These are phyloP conservation scores for Austroboletus novae-zelandiae DNA, from an alignment of 1,284 basidiomycete genomes.

Conservation along the genomic window DNA sequence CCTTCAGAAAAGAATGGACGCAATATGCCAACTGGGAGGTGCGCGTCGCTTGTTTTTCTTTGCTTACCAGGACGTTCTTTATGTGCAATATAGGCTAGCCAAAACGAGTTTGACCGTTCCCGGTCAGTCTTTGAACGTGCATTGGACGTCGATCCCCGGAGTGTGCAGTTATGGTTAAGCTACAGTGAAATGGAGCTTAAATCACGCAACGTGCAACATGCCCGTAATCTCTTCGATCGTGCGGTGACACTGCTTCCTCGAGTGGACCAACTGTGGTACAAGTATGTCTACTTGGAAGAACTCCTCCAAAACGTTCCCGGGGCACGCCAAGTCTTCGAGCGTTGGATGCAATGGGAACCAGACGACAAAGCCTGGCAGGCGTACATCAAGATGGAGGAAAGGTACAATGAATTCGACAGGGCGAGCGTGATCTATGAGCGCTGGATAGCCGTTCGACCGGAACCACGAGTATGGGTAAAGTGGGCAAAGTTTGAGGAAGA, in stretches of 20 bases:
- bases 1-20: constrained; percentile 71
- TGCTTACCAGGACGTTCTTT: not conserved
- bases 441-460: constrained; percentile 91
- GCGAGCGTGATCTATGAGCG: constrained; percentile 94
- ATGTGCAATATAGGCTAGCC: constrained; percentile 66
- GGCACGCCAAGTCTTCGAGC: constrained; percentile 95
- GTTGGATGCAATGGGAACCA: constrained; percentile 99
- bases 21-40: constrained; percentile 85
- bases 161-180: constrained; percentile 88
- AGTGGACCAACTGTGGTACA: constrained; percentile 96
- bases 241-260: constrained; percentile 95
- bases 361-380: constrained; percentile 99
- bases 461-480: constrained; percentile 95
- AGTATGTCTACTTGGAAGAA: constrained; percentile 98
- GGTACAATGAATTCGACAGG: constrained; percentile 90
- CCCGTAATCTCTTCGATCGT: constrained; percentile 95
- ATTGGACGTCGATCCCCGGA: constrained; percentile 90
- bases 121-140: constrained; percentile 97
- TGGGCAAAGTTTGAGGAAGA: constrained; percentile 99
- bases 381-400: constrained; percentile 95
- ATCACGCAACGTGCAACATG: constrained; percentile 94
- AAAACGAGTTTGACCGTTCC: constrained; percentile 92
- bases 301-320: constrained; percentile 94
- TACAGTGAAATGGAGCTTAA: constrained; percentile 99
- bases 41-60: constrained; percentile 16